Conservation (phyloP, 345 rosid species). For the Brassica rapa region DNA sequence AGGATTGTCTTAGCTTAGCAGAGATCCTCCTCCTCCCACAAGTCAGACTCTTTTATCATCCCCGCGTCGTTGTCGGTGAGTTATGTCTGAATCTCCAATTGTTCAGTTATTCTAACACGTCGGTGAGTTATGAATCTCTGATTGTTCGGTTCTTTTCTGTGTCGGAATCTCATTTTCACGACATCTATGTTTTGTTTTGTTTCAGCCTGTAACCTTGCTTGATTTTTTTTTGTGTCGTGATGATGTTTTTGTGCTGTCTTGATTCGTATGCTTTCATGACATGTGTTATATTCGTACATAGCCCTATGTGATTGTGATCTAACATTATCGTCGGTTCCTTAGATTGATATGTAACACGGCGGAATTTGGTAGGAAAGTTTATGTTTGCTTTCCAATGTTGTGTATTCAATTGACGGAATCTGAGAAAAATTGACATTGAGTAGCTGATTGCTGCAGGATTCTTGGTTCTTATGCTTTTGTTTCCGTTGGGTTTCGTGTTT, state of each 20-base stretch:
- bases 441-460: background rate
- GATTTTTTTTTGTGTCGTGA: no score
- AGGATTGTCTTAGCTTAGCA: background rate
- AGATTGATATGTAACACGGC: background rate
- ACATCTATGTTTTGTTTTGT: background rate
- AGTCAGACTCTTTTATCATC: background rate
- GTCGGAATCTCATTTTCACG: background rate
- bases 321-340: background rate
- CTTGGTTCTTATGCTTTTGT: no score
- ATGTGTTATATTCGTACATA: background rate
- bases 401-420: background rate
- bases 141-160: background rate
- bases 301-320: background rate
- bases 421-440: background rate
- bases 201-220: background rate
- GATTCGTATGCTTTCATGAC: background rate
- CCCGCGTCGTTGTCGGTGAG: slow-evolving; percentile 6
- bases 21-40: background rate
- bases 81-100: slow-evolving; percentile 6
- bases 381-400: background rate
- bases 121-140: slow-evolving; percentile 22
- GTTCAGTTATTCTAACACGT: background rate
- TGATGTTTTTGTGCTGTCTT: background rate
- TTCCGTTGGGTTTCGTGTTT: background rate
- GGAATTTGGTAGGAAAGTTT: background rate